Evolutionary conservation across 441 rosid genomes (phyloP), one percentile per base, ranked within the genome.

Genomic region (Populus hybrid): DNA sequence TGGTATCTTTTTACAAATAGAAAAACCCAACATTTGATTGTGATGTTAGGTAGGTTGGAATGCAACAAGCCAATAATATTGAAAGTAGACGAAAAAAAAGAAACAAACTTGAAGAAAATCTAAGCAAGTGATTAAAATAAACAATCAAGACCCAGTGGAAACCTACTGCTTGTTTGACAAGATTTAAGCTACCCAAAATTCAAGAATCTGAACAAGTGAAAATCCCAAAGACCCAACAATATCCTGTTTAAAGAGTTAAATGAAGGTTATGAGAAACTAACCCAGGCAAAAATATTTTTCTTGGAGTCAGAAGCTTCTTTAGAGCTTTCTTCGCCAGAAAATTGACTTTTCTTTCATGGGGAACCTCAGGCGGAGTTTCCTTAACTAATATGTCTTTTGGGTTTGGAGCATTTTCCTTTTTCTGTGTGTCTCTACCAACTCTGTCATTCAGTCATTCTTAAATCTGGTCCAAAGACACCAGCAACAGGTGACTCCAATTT

Each of bases 11-110:
- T 68, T 35, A 61, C 36, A 18, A 36, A 69, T 59, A 71, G 69
- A 35, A 74, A 42, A 73, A n/a, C 16, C 35, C 30, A 16, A 1
- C 61, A 16, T 70, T 46, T n/a, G 81, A 73, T 78, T 71, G 75
- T 53, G 72, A 79, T 73, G 84, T 83, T 84, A 80, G 92, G 86
- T 79, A 71, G 75, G 78, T 79, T 74, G 79, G 81, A 79, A 78
- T 72, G 59, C 80, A 85, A 78, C 83, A 78, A 46, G 68, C 61
- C 61, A 53, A 53, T 30, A 53, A 53, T 18, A 77, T 71, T 61
- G 64, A 78, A 61, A 78, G 30, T 42, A 86, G 67, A 42, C 70
- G 28, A 77, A 64, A 42, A 30, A 30, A 30, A 30, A 3, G 32
- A 30, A 30, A 30, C 32, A 30, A 59, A 77, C 74, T 78, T 63